Evolutionary conservation across 2,329 filamentous ascomycete genomes (phyloP).

Genomic region (Alternaria brassicae): DNA sequence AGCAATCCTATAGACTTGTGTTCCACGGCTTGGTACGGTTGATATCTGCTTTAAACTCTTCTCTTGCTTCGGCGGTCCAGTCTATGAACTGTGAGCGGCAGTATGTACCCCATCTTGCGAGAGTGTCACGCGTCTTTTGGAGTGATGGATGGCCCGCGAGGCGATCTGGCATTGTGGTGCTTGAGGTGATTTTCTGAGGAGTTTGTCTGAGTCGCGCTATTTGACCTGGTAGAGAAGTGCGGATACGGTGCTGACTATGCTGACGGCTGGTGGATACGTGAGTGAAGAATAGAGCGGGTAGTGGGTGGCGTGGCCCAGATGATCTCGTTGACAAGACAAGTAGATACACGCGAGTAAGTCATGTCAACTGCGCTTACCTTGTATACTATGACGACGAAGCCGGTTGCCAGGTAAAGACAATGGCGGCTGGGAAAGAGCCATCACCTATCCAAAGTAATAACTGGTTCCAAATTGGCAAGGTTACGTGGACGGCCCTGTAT

Average conservation of each 20-base stretch:
- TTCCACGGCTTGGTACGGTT: slow-evolving; percentile 1
- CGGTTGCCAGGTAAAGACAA: background rate
- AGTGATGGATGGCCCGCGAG: background rate
- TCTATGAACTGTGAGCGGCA: background rate
- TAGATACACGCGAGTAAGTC: background rate
- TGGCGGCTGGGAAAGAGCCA: background rate
- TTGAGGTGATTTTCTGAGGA: background rate
- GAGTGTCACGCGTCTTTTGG: background rate
- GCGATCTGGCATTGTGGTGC: background rate
- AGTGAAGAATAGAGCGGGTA: background rate
- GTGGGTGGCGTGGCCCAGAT: background rate
- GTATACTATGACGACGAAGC: background rate
- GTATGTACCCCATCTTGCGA: background rate
- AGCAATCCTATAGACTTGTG: slow-evolving; percentile 6
- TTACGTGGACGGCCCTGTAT: background rate
- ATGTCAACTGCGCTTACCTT: background rate
- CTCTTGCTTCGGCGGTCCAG: background rate
- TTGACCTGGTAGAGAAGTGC: no score
- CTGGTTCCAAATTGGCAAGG: background rate
- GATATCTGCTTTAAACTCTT: background rate
- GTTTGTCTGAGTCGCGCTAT: background rate
- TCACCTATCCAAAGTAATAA: background rate
- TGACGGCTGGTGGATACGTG: background rate
- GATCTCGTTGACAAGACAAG: background rate
- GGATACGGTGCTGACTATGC: background rate